Conservation (phyloP, 345 rosid species). For the Murraya koenigii region DNA sequence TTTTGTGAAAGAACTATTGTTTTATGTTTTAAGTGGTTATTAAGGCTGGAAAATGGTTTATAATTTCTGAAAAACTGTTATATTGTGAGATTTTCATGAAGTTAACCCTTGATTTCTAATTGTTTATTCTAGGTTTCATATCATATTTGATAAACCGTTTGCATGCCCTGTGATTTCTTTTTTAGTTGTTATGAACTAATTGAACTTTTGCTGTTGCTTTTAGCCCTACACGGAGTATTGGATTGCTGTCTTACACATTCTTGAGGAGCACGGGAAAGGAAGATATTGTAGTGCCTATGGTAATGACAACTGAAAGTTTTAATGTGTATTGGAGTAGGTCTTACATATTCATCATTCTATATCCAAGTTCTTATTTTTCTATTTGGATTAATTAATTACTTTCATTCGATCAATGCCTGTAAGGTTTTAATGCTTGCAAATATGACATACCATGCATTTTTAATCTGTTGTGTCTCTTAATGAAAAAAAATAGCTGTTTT, state of each 20-base stretch:
- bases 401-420: not conserved
- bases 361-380: not conserved
- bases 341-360: not conserved
- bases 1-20: not conserved
- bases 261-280: constrained; percentile 90
- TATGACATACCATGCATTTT: not conserved
- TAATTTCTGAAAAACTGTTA: not conserved
- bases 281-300: constrained; percentile 96
- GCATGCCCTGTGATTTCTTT: not conserved
- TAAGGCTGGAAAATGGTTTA: not conserved
- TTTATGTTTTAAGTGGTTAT: not conserved
- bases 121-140: not conserved
- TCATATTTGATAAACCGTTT: not conserved
- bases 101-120: not conserved
- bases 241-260: constrained; percentile 87
- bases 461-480: not conserved
- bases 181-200: constrained; percentile 6
- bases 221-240: constrained; percentile 88
- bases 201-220: constrained; percentile 29
- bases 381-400: not conserved
- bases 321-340: not conserved
- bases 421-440: not conserved
- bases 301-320: constrained; percentile 30
- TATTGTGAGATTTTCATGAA: not conserved
- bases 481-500: not conserved